A percentile compares a stretch with the other conserved stretches of the same genome.
Evolutionary conservation across 192 early-diverging fungal species (phyloP).

Genomic region (Backusella morwellensis): DNA sequence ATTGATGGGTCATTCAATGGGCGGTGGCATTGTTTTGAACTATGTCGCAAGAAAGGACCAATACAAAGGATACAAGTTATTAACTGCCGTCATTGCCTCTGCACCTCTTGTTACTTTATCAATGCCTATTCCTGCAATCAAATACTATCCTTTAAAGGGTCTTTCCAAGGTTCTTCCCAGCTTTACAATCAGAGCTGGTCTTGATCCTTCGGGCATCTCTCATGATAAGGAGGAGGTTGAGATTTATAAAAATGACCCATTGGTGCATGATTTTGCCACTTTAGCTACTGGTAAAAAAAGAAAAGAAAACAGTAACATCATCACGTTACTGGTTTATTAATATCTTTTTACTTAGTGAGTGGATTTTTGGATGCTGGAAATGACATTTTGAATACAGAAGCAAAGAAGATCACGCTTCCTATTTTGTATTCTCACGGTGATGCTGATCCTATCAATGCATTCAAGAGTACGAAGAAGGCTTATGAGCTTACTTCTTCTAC

Average conservation of each 20-base stretch:
- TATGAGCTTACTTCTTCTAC: constrained; percentile 38
- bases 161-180: constrained; percentile 42
- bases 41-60: constrained; percentile 43
- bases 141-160: constrained; percentile 26
- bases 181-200: constrained; percentile 34
- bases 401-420: constrained; percentile 41
- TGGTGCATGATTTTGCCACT: constrained; percentile 50
- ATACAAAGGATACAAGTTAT: constrained; percentile 28
- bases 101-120: constrained; percentile 41
- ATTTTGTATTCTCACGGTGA: constrained; percentile 54
- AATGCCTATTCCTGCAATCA: constrained; percentile 32
- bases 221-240: constrained; percentile 41
- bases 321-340: not conserved
- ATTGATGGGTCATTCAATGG: constrained; percentile 55
- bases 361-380: constrained; percentile 55
- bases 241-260: constrained; percentile 54
- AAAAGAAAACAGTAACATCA: constrained; percentile 9
- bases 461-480: constrained; percentile 29
- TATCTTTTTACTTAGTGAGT: constrained; percentile 26
- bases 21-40: constrained; percentile 55
- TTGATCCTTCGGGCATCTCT: constrained; percentile 44
- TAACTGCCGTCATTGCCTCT: constrained; percentile 56
- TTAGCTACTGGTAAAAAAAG: constrained; percentile 37
- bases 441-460: constrained; percentile 45
- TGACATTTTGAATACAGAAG: constrained; percentile 28